phyloP scores from a whole-genome alignment of 2,329 filamentous ascomycete species.

The Cercospora janseana region DNA sequence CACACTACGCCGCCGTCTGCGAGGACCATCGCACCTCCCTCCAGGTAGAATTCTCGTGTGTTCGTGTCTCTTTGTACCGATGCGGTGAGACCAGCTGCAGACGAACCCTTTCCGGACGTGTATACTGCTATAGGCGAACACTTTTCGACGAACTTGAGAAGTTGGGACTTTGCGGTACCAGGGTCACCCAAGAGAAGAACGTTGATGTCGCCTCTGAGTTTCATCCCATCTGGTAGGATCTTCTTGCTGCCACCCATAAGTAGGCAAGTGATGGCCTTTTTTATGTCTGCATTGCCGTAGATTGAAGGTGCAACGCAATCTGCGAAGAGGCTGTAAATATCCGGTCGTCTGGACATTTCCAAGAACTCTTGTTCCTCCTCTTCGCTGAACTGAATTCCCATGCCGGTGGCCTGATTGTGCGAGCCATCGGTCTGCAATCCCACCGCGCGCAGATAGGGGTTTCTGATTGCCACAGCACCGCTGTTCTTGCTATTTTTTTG shows the following conservation, averaged over 20 bases:
- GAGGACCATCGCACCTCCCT: slow-evolving; percentile 97
- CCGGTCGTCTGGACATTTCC: slow-evolving; percentile 83
- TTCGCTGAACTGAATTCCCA: slow-evolving; percentile 75
- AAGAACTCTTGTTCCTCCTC: slow-evolving; percentile 96
- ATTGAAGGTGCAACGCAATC: slow-evolving; percentile 96
- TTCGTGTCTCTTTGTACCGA: slow-evolving; percentile 91
- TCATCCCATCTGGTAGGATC: slow-evolving; percentile 96
- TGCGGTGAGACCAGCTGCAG: slow-evolving; percentile 92
- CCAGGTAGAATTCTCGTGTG: slow-evolving; percentile 94
- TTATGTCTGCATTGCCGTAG: slow-evolving; percentile 93
- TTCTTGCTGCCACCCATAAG: slow-evolving; percentile 96
- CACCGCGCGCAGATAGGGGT: slow-evolving; percentile 88
- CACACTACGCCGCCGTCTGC: slow-evolving; percentile 96
- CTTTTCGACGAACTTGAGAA: slow-evolving; percentile 96
- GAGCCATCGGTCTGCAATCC: slow-evolving; percentile 90
- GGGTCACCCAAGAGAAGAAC: slow-evolving; percentile 94
- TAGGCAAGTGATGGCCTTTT: slow-evolving; percentile 93
- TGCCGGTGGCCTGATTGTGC: slow-evolving; percentile 74
- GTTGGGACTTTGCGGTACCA: slow-evolving; percentile 95
- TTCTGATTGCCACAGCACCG: slow-evolving; percentile 88
- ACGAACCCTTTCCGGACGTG: slow-evolving; percentile 97
- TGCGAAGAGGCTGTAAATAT: slow-evolving; percentile 88
- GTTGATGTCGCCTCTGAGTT: slow-evolving; percentile 94
- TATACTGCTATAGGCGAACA: slow-evolving; percentile 96
- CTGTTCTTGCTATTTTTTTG: slow-evolving; percentile 75